Conservation (phyloP, 306 rosid genomes). For the Glycine tomentella region DNA sequence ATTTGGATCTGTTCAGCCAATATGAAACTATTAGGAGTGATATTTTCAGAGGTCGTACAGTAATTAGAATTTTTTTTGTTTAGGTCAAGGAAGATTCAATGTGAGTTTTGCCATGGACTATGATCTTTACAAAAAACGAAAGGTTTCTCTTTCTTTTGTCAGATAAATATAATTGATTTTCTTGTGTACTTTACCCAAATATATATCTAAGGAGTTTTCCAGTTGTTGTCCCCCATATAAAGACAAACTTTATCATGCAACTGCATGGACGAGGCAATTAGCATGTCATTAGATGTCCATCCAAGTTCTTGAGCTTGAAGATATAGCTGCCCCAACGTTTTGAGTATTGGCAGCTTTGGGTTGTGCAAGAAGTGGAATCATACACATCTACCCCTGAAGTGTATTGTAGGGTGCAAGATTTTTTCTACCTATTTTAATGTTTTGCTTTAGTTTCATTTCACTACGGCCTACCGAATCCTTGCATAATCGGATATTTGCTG, state of each 20-base stretch:
- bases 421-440: neutral
- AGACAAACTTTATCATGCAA: neutral
- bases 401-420: too few relatives aligned
- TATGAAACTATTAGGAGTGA: slow-evolving; percentile 7
- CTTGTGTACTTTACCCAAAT: slow-evolving; percentile 9
- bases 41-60: slow-evolving; percentile 42
- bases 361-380: too few relatives aligned
- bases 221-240: neutral
- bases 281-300: neutral
- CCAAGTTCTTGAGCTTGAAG: neutral
- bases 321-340: too few relatives aligned
- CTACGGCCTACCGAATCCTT: neutral
- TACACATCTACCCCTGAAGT: too few relatives aligned
- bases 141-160: slow-evolving; percentile 31
- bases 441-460: neutral
- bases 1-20: slow-evolving; percentile 27
- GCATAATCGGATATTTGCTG: neutral
- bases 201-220: slow-evolving; percentile 15
- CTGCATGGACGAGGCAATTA: neutral
- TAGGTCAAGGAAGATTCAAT: slow-evolving; percentile 39
- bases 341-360: too few relatives aligned
- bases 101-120: slow-evolving; percentile 48
- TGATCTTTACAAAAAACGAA: slow-evolving; percentile 33
- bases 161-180: slow-evolving; percentile 32
- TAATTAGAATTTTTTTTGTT: slow-evolving; percentile 30